Evolutionary conservation across 768 basidiomycete species (phyloP), one percentile per base, ranked within the genome.

Genomic region (Leccinum subgranulosum): DNA sequence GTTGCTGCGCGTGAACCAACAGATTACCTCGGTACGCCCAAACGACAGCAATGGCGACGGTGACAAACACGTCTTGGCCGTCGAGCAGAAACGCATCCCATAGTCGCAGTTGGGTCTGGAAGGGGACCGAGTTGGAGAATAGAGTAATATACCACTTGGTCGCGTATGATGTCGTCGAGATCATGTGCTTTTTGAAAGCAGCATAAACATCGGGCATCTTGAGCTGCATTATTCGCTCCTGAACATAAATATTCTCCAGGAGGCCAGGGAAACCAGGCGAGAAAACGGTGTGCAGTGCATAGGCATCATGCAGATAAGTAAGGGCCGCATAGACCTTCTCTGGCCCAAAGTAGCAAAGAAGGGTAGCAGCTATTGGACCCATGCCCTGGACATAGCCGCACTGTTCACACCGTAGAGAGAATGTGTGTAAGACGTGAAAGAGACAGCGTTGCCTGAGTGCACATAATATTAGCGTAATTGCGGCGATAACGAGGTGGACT

Each of bases 111-210:
- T 98, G 94, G 49, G 89, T 93, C 73, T 95, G 92, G 72, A 96
- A 98, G 23, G 96, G 94, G 45, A 99, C 88, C 0, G 92, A 91
- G 69, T 96, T 97, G 51, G 94, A 86, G 67, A 98, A 99, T 14
- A 98, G 78, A 3, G 97, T 98, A 73, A 99, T 98, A 70, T 98
- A 99, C 97, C 97, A 98, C 73, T 98, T 98, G 2, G 96, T 98
- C 27, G 94, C 94, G 75, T 96, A 99, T 19, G 92, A 85, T 28
- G 94, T 95, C 12, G 93, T 94, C 8, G 90, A 90, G 57, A 99
- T 89, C 82, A 84, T 88, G 65, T 98, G 88, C 65, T 84, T 87
- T 75, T 86, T 84, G 75, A 98, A 94, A 19, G 91, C 86, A 19
- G 77, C 79, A 65, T 90, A 95, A 27, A 98, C 92, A 27, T 83